Evolutionary conservation across 73 alveolate genomes (phyloP), one percentile per base, ranked within the genome.

Genomic region (Paramecium pentaurelia): DNA sequence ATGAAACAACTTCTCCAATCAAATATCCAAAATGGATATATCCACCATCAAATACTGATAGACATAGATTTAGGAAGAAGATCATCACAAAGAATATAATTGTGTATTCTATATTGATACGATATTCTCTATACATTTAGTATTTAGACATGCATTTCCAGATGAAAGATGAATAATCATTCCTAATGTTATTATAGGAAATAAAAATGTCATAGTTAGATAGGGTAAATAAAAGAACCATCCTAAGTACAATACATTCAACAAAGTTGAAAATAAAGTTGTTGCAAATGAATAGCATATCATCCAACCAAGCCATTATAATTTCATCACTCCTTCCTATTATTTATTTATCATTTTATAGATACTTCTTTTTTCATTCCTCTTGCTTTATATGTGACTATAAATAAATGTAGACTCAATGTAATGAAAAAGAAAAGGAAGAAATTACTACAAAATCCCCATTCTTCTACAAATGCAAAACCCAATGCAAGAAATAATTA

Each of bases 401-500:
- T 34, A 64, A 34, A 28, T 27, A 64, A 12, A 64, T 64, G 84
- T 32, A 64, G 47, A 64, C 84, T 64, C 3, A 64, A 12, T 14
- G 42, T 34, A 2, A 64, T 28, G 49, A 64, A 64, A 4, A 64
- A 51, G 28, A 64, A 64, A 8, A 64, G 12, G 27, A 64, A 64
- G 9, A 64, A 64, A 34, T 64, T 64, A 34, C 84, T 64, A 64
- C 84, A 64, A 28, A 64, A 64, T 64, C 84, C 84, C 84, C 84
- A 64, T 32, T 64, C 47, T 25, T 64, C 84, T 28, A 32, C 51
- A 64, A 32, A 64, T 12, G 49, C 18, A 34, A 64, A 64, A 28
- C 84, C 32, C 20, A 64, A 28, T 8, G 84, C 84, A 8, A 64
- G 28, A 3, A 11, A 14, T 28, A 64, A 64, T 32, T 64, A 6